Base-by-base conservation (phyloP, 108 stramenopile genomes). In the Chaetoceros muelleri region DNA sequence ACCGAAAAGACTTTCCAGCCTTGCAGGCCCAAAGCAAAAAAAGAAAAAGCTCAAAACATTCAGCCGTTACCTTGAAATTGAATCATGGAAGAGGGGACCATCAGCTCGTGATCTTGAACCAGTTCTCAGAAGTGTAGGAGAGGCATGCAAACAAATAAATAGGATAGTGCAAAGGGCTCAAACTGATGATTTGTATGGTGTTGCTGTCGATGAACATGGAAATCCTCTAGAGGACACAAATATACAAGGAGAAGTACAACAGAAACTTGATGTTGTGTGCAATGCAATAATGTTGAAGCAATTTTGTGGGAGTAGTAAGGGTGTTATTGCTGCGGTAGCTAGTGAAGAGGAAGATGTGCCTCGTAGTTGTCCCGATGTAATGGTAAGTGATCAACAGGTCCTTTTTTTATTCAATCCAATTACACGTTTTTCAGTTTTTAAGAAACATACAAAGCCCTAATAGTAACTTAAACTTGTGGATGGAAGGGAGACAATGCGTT, bases 151-250 rank as follows among this genome's bases (percentile, higher is more conserved):
- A 54, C 85, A 90, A 69, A 94, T 94, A 59, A 85, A 81, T 60
- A 73, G 85, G 21, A 85, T 94, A 28, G 85, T 94, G 26, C 81
- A 84, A 62, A 68, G 92, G 21, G 92, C 92, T 18, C 82, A 85
- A 60, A 94, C 92, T 2, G 92, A 94, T 62, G 92, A 94, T 66
- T 55, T 94, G 56, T 94, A 87, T 60, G 92, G 92, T n/a, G 87
- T 68, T 8, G 87, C 92, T 2, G 24, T 79, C 21, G 72, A 56
- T 30, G 53, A 52, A 53, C 70, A 65, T 48, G 87, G 85, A 23
- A 49, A 58, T 30, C 74, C 66, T 24, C 64, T 78, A 30, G 82
- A 84, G 2, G 65, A 69, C 13, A 70, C 61, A 16, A 94, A 94
- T 61, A 60, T 94, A 0, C 92, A 94, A 60, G 92, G 92, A 18